Percentiles rank a stretch among this genome's conserved stretches.
Conservation (phyloP, 306 rosid species). For the Rubus idaeus region DNA sequence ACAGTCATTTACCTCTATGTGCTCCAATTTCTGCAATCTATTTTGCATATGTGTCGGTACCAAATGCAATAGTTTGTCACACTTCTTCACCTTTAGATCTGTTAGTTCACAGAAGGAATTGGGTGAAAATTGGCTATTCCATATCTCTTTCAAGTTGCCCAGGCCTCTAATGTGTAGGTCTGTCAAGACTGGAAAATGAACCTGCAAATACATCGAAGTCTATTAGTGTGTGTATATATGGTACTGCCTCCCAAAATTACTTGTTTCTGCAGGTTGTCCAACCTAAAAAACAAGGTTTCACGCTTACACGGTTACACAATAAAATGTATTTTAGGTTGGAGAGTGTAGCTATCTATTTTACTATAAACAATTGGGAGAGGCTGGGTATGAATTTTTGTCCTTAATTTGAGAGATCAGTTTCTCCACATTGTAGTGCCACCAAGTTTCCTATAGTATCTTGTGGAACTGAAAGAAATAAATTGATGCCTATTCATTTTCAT, state of each 20-base stretch:
- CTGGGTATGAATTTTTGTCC: too few relatives aligned
- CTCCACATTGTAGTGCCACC: too few relatives aligned
- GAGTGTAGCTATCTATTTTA: too few relatives aligned
- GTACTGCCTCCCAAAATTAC: neutral
- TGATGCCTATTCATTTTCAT: too few relatives aligned
- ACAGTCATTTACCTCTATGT: neutral
- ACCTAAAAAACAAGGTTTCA: too few relatives aligned
- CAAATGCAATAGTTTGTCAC: neutral
- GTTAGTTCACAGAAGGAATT: neutral
- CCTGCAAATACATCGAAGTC: neutral
- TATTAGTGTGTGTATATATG: too few relatives aligned
- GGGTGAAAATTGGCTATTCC: neutral
- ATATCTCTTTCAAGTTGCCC: neutral
- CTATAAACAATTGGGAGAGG: too few relatives aligned
- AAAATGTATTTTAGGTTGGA: too few relatives aligned
- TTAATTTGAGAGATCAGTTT: too few relatives aligned
- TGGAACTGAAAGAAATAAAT: too few relatives aligned
- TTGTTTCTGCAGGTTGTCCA: neutral
- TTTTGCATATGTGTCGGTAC: neutral
- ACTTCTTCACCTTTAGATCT: neutral
- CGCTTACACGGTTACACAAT: too few relatives aligned
- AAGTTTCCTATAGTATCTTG: too few relatives aligned
- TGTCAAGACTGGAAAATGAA: constrained; percentile 4
- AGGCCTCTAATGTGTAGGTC: neutral
- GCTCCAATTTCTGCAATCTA: neutral